A percentile compares a stretch with the other conserved stretches of the same genome.
These are phyloP conservation scores for Penicillium sp. DNA, from an alignment of 2,329 filamentous ascomycete species.

Conservation along the genomic window DNA sequence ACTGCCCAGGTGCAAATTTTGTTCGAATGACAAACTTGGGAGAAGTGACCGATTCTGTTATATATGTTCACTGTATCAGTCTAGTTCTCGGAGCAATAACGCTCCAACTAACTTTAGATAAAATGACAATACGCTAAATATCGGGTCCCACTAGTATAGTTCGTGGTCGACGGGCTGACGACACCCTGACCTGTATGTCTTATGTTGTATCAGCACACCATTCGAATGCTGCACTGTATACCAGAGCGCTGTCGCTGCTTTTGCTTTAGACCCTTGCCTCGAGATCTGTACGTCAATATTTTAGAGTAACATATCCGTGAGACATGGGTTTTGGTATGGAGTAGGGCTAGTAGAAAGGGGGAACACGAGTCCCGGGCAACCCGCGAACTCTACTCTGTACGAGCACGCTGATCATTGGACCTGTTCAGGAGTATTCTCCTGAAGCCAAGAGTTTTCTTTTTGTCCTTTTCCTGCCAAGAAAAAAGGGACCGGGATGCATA, in stretches of 20 bases:
- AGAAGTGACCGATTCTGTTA: neutral
- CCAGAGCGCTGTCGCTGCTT: neutral
- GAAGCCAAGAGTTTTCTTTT: neutral
- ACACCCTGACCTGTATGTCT: neutral
- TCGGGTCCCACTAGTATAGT: constrained; percentile 13
- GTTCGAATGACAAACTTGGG: neutral
- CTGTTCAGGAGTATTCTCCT: constrained; percentile 6
- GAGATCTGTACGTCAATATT: neutral
- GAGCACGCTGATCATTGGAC: constrained; percentile 6
- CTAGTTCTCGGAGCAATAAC: constrained; percentile 3
- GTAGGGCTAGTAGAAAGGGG: neutral
- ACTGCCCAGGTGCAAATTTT: neutral
- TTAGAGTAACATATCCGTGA: neutral
- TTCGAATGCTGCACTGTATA: neutral
- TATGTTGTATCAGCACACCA: neutral
- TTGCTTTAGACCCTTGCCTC: neutral
- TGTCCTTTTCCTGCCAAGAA: constrained; percentile 1
- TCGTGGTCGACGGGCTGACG: constrained; percentile 15
- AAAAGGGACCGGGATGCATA: neutral
- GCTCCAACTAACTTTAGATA: neutral
- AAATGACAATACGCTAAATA: neutral
- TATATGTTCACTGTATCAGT: neutral
- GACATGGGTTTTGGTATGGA: neutral
- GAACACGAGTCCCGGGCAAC: neutral
- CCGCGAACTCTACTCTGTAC: neutral